Conservation (phyloP, 31 red algal genomes). For the Endocladia muricata region DNA sequence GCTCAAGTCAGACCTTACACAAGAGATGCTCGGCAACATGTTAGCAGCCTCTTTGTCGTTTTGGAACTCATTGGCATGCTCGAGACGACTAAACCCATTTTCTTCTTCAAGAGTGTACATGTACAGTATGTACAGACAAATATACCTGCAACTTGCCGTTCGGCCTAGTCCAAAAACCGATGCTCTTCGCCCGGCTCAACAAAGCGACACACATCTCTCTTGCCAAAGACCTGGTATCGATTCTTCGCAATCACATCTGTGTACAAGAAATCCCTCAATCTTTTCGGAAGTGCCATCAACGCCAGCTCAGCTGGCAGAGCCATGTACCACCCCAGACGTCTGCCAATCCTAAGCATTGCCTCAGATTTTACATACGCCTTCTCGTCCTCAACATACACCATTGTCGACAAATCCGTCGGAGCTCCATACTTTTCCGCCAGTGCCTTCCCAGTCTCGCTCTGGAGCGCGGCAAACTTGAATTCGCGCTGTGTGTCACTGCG, state of each 20-base stretch:
- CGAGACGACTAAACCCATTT: no score
- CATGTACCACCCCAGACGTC: slow-evolving; percentile 44
- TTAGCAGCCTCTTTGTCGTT: no score
- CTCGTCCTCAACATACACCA: slow-evolving; percentile 61
- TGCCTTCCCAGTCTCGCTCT: slow-evolving; percentile 53
- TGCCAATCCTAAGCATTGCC: slow-evolving; percentile 49
- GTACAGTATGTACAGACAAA: no score
- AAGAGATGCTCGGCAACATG: no score
- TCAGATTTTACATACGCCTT: slow-evolving; percentile 45
- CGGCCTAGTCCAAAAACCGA: slow-evolving; percentile 37
- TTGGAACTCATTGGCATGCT: no score
- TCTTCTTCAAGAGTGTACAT: no score
- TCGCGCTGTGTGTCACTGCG: slow-evolving; percentile 25
- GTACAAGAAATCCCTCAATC: slow-evolving; percentile 50
- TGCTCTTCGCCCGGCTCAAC: slow-evolving; percentile 52
- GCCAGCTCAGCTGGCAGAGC: slow-evolving; percentile 30
- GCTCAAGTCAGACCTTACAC: no score
- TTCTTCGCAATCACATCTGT: slow-evolving; percentile 65
- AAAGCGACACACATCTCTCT: slow-evolving; percentile 59
- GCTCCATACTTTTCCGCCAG: slow-evolving; percentile 42
- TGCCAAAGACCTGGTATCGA: slow-evolving; percentile 69
- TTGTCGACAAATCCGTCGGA: slow-evolving; percentile 65
- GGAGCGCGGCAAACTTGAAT: slow-evolving; percentile 69
- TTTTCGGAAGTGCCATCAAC: slow-evolving; percentile 39
- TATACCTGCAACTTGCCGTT: background rate